Evolutionary conservation across 2,329 filamentous ascomycete species (phyloP), one percentile per base, ranked within the genome.

Genomic region (Aphanoascus verrucosus): DNA sequence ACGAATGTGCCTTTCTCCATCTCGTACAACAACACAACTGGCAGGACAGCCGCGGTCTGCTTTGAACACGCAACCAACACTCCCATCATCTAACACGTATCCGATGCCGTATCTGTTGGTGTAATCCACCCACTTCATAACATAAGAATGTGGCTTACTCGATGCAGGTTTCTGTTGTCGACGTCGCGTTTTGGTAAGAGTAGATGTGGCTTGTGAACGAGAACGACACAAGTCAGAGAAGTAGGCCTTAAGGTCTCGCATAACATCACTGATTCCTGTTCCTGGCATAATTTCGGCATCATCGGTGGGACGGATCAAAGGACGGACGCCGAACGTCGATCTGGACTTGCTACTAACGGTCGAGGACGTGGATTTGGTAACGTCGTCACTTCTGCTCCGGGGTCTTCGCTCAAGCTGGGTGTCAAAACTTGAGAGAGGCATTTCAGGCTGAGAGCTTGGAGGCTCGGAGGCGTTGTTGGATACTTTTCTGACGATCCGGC

Each of bases 71-170:
- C 73, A 76, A 3, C 74, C 74, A 19, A 76, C 71, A 34, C 71
- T 75, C 3, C 73, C 72, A 60, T 77, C 73, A 44, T 72, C 71
- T n/a, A 77, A 59, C 6, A 76, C 72, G 57, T 77, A 77, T 5
- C 73, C 74, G 46, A 77, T 75, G 9, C 74, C 74, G 55, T 76
- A 75, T 45, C 73, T 70, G 55, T 75, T 75, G 6, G 74, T 74
- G 58, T 77, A 77, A 57, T 77, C 74, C 17, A 77, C 74, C 74
- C 74, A 77, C 63, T 76, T 77, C 47, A 75, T 72, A 3, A 77
- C 74, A 54, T 74, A 72, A 1, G 72, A 63, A 51, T 75, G 72
- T 1, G 67, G 67, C 32, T 64, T 58, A 28, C 63, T 62, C 40
- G 63, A 59, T 6, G 61, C 53, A 1, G 61, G 60, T 15, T 60